Conservation (phyloP, 2,329 filamentous ascomycete genomes). For the Cadophora malorum region DNA sequence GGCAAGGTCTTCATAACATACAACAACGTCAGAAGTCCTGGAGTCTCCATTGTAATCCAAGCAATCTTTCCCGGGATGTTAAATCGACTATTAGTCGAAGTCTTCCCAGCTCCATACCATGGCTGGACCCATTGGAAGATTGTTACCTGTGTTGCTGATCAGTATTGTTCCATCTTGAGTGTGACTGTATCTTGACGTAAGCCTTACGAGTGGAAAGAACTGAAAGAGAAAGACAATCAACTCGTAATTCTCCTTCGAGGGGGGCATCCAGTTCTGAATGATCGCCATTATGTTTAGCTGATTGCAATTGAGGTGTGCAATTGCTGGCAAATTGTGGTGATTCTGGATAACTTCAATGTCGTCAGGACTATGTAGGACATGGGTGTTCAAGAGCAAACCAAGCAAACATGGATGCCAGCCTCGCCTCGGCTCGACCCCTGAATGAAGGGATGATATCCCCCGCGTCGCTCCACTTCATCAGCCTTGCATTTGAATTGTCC, state of each 20-base stretch:
- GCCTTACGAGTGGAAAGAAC: conserved; percentile 53
- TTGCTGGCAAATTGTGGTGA: background rate
- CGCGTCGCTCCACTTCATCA: conserved; percentile 8
- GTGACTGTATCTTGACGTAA: background rate
- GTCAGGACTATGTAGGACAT: conserved; percentile 18
- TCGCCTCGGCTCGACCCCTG: conserved; percentile 18
- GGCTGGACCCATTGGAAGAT: conserved; percentile 74
- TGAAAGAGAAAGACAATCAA: conserved; percentile 59
- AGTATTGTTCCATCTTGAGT: background rate
- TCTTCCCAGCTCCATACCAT: conserved; percentile 94
- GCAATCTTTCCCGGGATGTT: conserved; percentile 90
- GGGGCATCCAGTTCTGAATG: conserved; percentile 53
- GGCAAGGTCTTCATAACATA: conserved; percentile 80
- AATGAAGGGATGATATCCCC: background rate
- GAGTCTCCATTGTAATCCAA: conserved; percentile 88
- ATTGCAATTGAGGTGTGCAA: conserved; percentile 1
- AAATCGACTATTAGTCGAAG: conserved; percentile 73
- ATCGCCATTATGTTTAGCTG: conserved; percentile 38
- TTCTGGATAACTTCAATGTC: conserved; percentile 27
- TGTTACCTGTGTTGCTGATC: conserved; percentile 61
- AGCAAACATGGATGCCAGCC: conserved; percentile 20
- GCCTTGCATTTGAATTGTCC: background rate
- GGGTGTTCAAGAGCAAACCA: background rate
- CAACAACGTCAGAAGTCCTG: conserved; percentile 76
- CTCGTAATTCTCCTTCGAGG: conserved; percentile 64